These are phyloP conservation scores for Aspergillus terreus DNA, from an alignment of 2,329 filamentous ascomycete species.

Conservation along the genomic window DNA sequence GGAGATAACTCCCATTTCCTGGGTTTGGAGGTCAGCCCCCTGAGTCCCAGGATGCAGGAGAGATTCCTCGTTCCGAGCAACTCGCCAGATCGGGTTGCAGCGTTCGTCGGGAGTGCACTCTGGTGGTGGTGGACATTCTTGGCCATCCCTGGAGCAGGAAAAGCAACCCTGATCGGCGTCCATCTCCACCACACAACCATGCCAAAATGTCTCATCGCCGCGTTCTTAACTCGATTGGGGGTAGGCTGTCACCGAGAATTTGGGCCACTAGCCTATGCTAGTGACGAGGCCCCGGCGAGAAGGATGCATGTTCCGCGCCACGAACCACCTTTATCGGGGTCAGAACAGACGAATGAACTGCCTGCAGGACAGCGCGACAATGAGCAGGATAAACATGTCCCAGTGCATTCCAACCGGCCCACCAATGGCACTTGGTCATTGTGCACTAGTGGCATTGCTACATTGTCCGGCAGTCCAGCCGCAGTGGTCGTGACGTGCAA, in stretches of 20 bases:
- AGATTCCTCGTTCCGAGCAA: neutral
- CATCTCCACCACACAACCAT: neutral
- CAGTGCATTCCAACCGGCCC: neutral
- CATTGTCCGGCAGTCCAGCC: neutral
- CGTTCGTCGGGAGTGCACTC: neutral
- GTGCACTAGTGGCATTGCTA: slow-evolving; percentile 13
- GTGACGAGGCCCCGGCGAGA: neutral
- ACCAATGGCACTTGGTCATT: slow-evolving; percentile 10
- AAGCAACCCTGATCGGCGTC: neutral
- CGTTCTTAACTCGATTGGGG: neutral
- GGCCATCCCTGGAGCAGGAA: neutral
- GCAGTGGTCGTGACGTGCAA: slow-evolving; percentile 1
- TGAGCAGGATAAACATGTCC: neutral
- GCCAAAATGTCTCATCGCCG: neutral
- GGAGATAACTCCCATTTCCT: neutral
- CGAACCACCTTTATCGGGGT: neutral
- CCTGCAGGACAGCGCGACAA: neutral
- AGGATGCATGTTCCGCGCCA: neutral
- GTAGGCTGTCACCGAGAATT: neutral
- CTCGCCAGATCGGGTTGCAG: neutral
- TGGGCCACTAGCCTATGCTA: neutral
- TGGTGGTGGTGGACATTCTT: neutral
- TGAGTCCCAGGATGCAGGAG: neutral
- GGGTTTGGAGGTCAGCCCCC: neutral
- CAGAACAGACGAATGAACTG: neutral